phyloP scores from a whole-genome alignment of 805 yeast genomes.

The Wickerhamiella occidentalis region DNA sequence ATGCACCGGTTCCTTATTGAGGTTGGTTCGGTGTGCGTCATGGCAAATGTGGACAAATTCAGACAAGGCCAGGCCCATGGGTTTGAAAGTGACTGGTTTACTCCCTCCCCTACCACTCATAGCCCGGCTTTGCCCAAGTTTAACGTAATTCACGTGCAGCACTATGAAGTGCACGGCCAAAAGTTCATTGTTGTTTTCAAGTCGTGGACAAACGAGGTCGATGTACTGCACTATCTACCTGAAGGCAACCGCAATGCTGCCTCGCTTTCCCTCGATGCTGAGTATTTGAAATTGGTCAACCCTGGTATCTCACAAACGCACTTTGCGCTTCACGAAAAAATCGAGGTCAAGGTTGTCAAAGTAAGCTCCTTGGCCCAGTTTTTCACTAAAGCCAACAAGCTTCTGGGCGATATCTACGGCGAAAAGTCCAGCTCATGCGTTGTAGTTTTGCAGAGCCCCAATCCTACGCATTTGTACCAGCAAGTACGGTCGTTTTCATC shows the following conservation, averaged over 20 bases:
- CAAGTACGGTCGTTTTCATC: slow-evolving; percentile 39
- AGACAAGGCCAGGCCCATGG: slow-evolving; percentile 82
- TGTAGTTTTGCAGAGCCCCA: slow-evolving; percentile 60
- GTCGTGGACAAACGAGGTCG: slow-evolving; percentile 14
- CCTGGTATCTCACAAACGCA: slow-evolving; percentile 21
- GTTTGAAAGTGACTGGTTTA: slow-evolving; percentile 51
- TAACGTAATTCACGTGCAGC: slow-evolving; percentile 26
- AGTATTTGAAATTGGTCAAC: slow-evolving; percentile 4
- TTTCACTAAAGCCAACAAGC: slow-evolving; percentile 44
- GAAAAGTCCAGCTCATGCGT: slow-evolving; percentile 32
- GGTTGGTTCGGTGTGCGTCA: slow-evolving; percentile 59
- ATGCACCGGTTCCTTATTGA: slow-evolving; percentile 67
- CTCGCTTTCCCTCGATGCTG: slow-evolving; percentile 8
- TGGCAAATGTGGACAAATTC: slow-evolving; percentile 72
- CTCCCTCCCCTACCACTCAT: slow-evolving; percentile 20
- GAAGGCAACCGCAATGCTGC: slow-evolving; percentile 5
- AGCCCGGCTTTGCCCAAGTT: slow-evolving; percentile 9
- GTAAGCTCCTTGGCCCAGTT: slow-evolving; percentile 45
- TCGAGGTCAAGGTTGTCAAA: slow-evolving; percentile 27
- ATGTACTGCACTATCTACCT: slow-evolving; percentile 4
- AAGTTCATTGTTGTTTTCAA: slow-evolving; percentile 14
- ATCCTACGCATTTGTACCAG: slow-evolving; percentile 32
- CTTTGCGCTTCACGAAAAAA: slow-evolving; percentile 37
- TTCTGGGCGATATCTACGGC: slow-evolving; percentile 45
- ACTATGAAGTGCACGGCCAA: slow-evolving; percentile 19